Conservation (phyloP, 108 stramenopile species). For the Skeletonema marinoi region DNA sequence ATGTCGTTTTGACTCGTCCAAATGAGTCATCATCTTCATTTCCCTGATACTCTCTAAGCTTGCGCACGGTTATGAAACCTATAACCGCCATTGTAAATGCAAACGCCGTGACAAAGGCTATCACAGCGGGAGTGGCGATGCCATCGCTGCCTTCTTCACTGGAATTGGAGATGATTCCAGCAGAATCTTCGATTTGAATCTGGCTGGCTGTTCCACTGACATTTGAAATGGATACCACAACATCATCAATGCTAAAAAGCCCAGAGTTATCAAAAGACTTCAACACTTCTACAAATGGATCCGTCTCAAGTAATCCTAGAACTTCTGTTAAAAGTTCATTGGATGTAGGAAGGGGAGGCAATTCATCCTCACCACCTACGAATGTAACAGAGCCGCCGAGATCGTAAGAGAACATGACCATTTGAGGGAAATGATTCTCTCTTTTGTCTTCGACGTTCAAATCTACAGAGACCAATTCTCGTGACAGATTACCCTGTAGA, state of each 20-base stretch:
- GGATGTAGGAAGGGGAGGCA: not conserved
- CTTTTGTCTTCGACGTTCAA: not conserved
- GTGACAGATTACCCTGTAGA: not conserved
- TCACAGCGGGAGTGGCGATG: not conserved
- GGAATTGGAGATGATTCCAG: not conserved
- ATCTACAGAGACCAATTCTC: not conserved
- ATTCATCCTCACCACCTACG: not conserved
- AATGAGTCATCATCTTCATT: not conserved
- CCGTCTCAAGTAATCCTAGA: not conserved
- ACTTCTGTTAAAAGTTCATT: not conserved
- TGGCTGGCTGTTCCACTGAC: not conserved
- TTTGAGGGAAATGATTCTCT: not conserved
- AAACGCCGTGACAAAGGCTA: constrained; percentile 4
- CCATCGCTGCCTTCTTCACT: not conserved
- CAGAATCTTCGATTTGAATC: not conserved
- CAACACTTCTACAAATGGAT: not conserved
- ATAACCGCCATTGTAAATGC: not conserved
- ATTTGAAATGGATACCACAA: not conserved
- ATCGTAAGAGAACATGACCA: not conserved
- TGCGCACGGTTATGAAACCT: not conserved
- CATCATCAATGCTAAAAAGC: not conserved
- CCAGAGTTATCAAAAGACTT: not conserved
- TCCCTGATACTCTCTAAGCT: not conserved
- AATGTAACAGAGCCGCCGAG: not conserved
- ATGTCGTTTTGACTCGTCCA: not conserved